Evolutionary conservation across 2,329 filamentous ascomycete genomes (phyloP).

Genomic region (Rutstroemia sydowiana): DNA sequence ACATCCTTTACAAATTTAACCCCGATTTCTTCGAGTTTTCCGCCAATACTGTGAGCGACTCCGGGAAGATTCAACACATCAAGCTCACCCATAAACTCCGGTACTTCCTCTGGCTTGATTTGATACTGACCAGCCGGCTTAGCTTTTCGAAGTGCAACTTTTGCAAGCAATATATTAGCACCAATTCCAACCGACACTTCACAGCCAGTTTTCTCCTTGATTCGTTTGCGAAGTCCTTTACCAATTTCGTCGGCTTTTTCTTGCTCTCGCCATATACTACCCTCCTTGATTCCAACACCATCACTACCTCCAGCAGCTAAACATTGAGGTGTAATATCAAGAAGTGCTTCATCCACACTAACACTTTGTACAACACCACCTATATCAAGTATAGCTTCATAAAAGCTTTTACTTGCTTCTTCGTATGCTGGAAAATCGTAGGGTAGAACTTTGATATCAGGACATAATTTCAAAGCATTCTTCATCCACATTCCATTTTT

Average conservation of each 20-base stretch:
- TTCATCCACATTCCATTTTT: slow-evolving; percentile 99
- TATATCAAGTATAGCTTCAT: slow-evolving; percentile 70
- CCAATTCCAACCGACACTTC: slow-evolving; percentile 91
- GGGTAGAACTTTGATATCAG: slow-evolving; percentile 79
- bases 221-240: slow-evolving; percentile 53
- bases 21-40: slow-evolving; percentile 81
- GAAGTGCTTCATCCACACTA: slow-evolving; percentile 88
- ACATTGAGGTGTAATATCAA: slow-evolving; percentile 73
- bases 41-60: slow-evolving; percentile 82
- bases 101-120: slow-evolving; percentile 70
- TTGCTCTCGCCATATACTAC: slow-evolving; percentile 69
- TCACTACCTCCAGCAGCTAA: slow-evolving; percentile 58
- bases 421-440: slow-evolving; percentile 97
- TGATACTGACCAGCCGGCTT: slow-evolving; percentile 93
- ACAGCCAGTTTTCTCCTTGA: slow-evolving; percentile 72
- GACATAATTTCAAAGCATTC: slow-evolving; percentile 71
- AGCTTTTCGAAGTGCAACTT: slow-evolving; percentile 80
- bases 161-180: slow-evolving; percentile 82
- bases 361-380: slow-evolving; percentile 89
- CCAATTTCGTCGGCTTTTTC: slow-evolving; percentile 69
- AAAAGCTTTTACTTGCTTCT: slow-evolving; percentile 81
- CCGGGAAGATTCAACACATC: slow-evolving; percentile 79
- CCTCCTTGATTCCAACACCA: slow-evolving; percentile 57
- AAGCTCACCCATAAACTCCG: slow-evolving; percentile 69
- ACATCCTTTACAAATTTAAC: slow-evolving; percentile 79